These are phyloP conservation scores for Ustilago sp. DNA, from an alignment of 1,284 basidiomycete genomes.

Conservation along the genomic window DNA sequence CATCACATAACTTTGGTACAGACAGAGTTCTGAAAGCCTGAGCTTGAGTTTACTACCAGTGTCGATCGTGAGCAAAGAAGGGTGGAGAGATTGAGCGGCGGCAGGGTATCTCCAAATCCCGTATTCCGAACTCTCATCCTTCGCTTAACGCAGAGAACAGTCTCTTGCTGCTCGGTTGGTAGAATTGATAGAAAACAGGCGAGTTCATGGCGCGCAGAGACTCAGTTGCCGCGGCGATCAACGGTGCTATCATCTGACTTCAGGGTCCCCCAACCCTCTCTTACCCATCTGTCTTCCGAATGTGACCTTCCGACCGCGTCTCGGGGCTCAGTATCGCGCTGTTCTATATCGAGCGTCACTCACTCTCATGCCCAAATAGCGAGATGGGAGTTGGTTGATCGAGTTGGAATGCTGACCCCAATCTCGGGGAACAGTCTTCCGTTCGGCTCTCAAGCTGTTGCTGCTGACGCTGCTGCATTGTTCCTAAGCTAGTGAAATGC, in stretches of 20 bases:
- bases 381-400: neutral
- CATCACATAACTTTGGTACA: too few relatives aligned
- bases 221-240: conserved; percentile 1
- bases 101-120: neutral
- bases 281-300: too few relatives aligned
- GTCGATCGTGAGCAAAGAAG: neutral
- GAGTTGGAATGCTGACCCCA: neutral
- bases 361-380: neutral
- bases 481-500: neutral
- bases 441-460: neutral
- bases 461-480: neutral
- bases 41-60: neutral
- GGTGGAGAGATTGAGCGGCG: neutral
- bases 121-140: neutral
- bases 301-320: conserved; percentile 5
- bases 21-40: neutral
- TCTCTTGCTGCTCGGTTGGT: neutral
- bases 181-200: neutral
- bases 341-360: neutral
- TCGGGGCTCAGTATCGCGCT: neutral
- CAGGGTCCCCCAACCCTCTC: neutral
- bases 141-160: neutral
- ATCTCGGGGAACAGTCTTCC: conserved; percentile 4
- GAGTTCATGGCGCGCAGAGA: neutral
- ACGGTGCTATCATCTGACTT: neutral